These are phyloP conservation scores for Talaromyces nanjingensis DNA, from an alignment of 495 filamentous ascomycete genomes.

Conservation along the genomic window DNA sequence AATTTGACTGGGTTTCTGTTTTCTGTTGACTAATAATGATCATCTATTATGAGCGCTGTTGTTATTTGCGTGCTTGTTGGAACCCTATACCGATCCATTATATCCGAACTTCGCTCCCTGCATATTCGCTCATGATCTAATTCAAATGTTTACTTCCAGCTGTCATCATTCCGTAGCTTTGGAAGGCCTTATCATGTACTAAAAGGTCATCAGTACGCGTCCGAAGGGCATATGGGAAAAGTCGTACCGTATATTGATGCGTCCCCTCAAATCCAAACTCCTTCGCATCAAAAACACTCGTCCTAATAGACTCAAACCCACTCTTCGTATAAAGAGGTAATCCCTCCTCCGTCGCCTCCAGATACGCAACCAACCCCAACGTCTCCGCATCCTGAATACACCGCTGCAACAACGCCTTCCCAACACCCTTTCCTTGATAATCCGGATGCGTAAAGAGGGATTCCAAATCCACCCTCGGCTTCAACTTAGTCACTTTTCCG, in stretches of 20 bases:
- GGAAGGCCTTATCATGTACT: background rate
- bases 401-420: background rate
- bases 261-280: background rate
- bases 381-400: background rate
- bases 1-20: too few relatives aligned
- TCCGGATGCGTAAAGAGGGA: background rate
- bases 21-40: background rate
- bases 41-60: background rate
- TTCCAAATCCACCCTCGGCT: background rate
- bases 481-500: background rate
- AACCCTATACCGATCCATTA: background rate
- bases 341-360: background rate
- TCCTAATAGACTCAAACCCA: background rate
- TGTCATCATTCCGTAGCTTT: background rate
- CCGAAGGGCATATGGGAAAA: background rate
- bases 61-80: background rate
- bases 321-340: background rate
- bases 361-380: background rate
- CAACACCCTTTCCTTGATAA: background rate
- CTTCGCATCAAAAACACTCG: background rate
- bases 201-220: background rate
- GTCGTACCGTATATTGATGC: background rate
- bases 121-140: background rate
- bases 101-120: background rate
- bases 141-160: too few relatives aligned